A percentile compares a stretch with the other conserved stretches of the same genome.
phyloP scores from a whole-genome alignment of 805 yeast genomes.

The Monosporozyma solicola region DNA sequence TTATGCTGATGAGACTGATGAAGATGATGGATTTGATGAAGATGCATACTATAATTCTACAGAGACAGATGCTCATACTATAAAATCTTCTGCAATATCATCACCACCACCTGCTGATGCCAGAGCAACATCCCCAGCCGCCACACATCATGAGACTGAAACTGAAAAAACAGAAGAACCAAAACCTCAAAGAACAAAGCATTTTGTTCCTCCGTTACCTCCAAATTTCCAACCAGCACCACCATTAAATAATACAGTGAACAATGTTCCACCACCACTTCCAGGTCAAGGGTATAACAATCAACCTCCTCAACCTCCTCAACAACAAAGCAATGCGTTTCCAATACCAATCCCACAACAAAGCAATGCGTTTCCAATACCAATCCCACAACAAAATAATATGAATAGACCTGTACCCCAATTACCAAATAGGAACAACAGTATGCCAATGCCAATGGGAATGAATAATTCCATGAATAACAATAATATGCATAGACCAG shows the following conservation, averaged over 20 bases:
- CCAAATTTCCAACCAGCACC: conserved; percentile 6
- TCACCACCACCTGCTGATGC: conserved; percentile 14
- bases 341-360: conserved; percentile 1
- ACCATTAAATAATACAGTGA: not conserved
- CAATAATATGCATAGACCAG: conserved; percentile 1
- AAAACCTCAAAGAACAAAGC: conserved; percentile 11
- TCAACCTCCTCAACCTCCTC: conserved; percentile 1
- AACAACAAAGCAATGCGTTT: too few species aligned
- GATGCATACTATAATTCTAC: conserved; percentile 2
- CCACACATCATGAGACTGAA: conserved; percentile 7
- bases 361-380: conserved; percentile 6
- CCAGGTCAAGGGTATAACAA: conserved; percentile 1
- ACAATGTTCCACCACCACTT: not conserved
- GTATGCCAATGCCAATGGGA: conserved; percentile 3
- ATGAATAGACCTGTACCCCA: conserved; percentile 16
- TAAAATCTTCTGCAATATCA: not conserved
- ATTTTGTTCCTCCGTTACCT: conserved; percentile 20
- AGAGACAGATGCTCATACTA: not conserved
- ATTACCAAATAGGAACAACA: conserved; percentile 10
- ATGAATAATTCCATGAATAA: conserved; percentile 8
- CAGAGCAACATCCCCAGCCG: conserved; percentile 18
- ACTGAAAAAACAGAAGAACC: conserved; percentile 17
- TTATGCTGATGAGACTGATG: conserved; percentile 12
- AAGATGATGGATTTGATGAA: conserved; percentile 6
- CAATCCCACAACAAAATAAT: conserved; percentile 6